These are phyloP conservation scores for Farysia itapuensis DNA, from an alignment of 1,284 basidiomycete species.

Conservation along the genomic window DNA sequence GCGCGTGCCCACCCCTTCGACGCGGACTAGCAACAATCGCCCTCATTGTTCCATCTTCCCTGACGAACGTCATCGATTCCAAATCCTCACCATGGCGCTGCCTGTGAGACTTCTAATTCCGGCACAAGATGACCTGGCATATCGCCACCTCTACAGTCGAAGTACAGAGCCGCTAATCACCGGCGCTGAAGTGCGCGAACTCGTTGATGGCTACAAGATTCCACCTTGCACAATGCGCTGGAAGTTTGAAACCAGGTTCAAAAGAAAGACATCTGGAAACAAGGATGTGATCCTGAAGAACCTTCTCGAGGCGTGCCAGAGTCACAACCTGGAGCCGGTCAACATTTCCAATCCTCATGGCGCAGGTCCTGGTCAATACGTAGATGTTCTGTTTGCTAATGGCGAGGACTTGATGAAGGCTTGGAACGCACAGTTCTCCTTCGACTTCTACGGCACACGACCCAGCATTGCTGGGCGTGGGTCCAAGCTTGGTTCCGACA, in stretches of 20 bases:
- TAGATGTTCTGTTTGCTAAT: conserved; percentile 22
- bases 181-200: conserved; percentile 5
- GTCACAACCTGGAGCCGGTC: conserved; percentile 9
- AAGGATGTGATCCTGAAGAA: conserved; percentile 17
- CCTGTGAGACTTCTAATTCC: no score
- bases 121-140: no score
- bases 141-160: conserved; percentile 7
- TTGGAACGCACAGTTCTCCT: conserved; percentile 8
- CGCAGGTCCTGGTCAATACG: conserved; percentile 1
- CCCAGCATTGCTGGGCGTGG: conserved; percentile 9
- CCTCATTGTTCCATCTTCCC: no score
- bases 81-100: no score
- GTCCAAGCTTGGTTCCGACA: not conserved
- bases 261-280: conserved; percentile 8
- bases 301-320: conserved; percentile 23
- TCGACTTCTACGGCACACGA: conserved; percentile 23
- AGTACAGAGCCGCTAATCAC: conserved; percentile 2
- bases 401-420: conserved; percentile 11
- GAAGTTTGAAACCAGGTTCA: conserved; percentile 10
- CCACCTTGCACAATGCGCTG: conserved; percentile 10
- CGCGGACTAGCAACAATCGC: no score
- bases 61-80: no score
- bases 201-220: not conserved
- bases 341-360: conserved; percentile 7
- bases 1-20: no score